These are phyloP conservation scores for Xylariaceae sp. DNA, from an alignment of 2,329 filamentous ascomycete species.

Conservation along the genomic window DNA sequence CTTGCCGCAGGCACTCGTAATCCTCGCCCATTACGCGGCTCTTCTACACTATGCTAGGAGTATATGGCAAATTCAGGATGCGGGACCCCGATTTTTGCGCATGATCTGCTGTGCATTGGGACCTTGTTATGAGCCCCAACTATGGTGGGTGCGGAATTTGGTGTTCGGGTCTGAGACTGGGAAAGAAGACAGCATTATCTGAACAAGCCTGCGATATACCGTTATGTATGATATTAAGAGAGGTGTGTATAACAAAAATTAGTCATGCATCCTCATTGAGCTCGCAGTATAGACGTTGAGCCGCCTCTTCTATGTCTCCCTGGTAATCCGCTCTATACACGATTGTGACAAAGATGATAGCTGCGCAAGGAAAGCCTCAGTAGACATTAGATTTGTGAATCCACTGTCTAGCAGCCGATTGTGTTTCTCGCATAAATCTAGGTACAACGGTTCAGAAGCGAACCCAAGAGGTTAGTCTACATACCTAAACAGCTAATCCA, in stretches of 20 bases:
- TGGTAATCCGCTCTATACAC: no score
- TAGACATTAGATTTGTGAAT: no score
- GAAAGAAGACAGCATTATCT: not conserved
- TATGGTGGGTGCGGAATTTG: conserved; percentile 15
- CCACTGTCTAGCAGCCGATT: no score
- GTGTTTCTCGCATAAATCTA: no score
- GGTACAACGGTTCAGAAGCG: no score
- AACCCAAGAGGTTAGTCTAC: no score
- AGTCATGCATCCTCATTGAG: no score
- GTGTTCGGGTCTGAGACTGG: not conserved
- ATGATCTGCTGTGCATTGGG: conserved; percentile 12
- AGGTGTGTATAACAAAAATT: no score
- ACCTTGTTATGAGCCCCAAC: conserved; percentile 7
- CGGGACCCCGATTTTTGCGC: conserved; percentile 14
- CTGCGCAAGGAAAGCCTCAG: no score
- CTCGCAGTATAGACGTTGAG: no score
- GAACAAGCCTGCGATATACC: not conserved
- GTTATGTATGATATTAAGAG: not conserved
- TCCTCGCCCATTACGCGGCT: conserved; percentile 39
- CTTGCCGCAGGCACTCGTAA: conserved; percentile 34
- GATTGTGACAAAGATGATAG: not conserved
- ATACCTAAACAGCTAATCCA: no score
- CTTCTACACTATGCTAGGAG: conserved; percentile 36
- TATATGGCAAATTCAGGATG: conserved; percentile 39
- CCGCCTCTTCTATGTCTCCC: no score